These are phyloP conservation scores for Taphrina betulina DNA, from an alignment of 1,139 yeast genomes.

Conservation along the genomic window DNA sequence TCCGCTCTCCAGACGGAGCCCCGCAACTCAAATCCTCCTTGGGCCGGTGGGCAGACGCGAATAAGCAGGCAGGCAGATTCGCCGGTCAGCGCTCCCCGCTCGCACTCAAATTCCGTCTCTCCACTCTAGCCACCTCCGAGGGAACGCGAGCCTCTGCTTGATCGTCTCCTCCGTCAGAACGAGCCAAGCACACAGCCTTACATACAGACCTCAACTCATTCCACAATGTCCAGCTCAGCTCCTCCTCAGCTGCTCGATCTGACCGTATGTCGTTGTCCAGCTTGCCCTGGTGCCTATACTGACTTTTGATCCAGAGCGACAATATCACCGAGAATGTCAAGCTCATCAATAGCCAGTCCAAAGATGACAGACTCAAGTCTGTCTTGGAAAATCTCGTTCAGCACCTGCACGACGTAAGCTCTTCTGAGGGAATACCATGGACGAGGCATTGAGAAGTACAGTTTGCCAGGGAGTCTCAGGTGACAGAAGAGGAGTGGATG, in stretches of 20 bases:
- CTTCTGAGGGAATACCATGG: not conserved
- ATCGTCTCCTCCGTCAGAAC: too few relatives aligned
- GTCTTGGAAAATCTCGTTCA: conserved; percentile 43
- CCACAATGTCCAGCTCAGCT: too few relatives aligned
- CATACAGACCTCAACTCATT: too few relatives aligned
- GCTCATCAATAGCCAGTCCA: conserved; percentile 43
- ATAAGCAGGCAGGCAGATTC: too few relatives aligned
- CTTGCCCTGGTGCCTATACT: not conserved
- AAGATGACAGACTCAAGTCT: conserved; percentile 42
- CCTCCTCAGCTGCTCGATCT: conserved; percentile 10
- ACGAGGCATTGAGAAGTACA: not conserved
- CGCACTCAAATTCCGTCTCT: too few relatives aligned
- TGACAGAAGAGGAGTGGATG: conserved; percentile 46
- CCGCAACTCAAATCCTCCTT: too few relatives aligned
- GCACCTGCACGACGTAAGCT: conserved; percentile 43
- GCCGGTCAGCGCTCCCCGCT: too few relatives aligned
- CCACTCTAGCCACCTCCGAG: too few relatives aligned
- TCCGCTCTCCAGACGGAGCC: too few relatives aligned
- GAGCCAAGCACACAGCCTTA: too few relatives aligned
- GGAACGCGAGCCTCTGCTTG: too few relatives aligned
- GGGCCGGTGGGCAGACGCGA: too few relatives aligned
- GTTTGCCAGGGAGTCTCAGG: conserved; percentile 45
- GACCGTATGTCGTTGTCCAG: not conserved
- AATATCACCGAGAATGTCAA: conserved; percentile 44
- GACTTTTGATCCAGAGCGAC: not conserved